Evolutionary conservation across 1,139 yeast species (phyloP), one percentile per base, ranked within the genome.

Genomic region (Candida tropicalis): DNA sequence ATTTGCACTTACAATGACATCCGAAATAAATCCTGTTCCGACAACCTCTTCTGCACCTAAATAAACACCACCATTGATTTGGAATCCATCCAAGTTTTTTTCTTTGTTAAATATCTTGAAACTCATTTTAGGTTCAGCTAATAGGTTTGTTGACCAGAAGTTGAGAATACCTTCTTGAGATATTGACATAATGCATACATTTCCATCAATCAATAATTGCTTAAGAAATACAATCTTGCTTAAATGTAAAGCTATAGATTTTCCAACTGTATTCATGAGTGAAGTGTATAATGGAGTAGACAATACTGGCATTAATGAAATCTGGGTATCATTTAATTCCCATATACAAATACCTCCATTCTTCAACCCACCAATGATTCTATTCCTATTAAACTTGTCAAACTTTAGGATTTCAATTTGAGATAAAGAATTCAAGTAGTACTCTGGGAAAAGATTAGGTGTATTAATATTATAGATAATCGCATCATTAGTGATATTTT

Each of bases 381-480:
- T 60, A 22, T 54, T 47, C 3, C 60, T 54, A 26, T 58, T 63
- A 11, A 74, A 43, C 12, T 47, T 49, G 42, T 69, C 78, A 40
- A 72, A 68, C 35, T 54, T 55, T n/a, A 82, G 63, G 27, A 66
- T 66, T 6, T 80, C 68, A 9, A 79, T 73, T 0, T 81, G 65
- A 1, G 73, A 56, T 4, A 65, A 46, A 44, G 68, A 57, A 15
- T 67, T 63, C 39, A 82, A 69, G 32, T 71, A 68, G 54, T 65
- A 74, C 51, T 82, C 87, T 0, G 86, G 82, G 25, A 62, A 52
- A 4, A 56, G 44, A 11, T 43, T 9, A 5, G 23, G 3, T 1
- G 34, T 29, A 23, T 34, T 61, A 31, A 47, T 45, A 51, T 54
- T 63, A 57, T 59, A 70, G 43, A 63, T 62, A 50, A 57, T 65